A percentile compares a stretch with the other conserved stretches of the same genome.
Conservation (phyloP, 352 stramenopile genomes). For the Phytophthora pistaciae region DNA sequence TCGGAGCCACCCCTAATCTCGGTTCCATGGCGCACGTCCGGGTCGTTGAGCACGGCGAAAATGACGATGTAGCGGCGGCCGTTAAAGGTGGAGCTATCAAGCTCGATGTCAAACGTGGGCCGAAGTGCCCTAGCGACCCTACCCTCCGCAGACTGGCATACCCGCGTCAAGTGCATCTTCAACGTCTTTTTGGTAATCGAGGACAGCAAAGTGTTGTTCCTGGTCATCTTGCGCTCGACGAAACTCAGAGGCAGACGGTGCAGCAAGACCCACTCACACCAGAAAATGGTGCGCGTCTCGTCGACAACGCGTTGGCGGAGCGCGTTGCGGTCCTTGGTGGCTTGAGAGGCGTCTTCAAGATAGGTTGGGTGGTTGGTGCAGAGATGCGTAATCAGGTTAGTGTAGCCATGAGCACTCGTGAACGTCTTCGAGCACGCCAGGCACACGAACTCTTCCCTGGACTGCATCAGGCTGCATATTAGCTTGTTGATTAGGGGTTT, state of each 20-base stretch:
- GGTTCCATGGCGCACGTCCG: not conserved
- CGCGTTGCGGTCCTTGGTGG: conserved; percentile 7
- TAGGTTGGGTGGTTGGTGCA: conserved; percentile 6
- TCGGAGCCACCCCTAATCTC: conserved; percentile 5
- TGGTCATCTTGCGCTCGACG: conserved; percentile 6
- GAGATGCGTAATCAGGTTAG: conserved; percentile 13
- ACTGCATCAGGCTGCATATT: not conserved
- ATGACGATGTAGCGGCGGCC: conserved; percentile 25
- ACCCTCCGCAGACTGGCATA: not conserved
- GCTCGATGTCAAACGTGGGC: conserved; percentile 23
- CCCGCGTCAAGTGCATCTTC: conserved; percentile 8
- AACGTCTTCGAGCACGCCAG: conserved; percentile 9
- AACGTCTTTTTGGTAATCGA: conserved; percentile 8
- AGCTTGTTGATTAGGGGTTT: conserved; percentile 7
- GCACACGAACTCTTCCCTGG: conserved; percentile 10
- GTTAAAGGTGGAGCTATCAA: conserved; percentile 13
- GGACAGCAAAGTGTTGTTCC: not conserved
- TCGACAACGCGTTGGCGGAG: conserved; percentile 6
- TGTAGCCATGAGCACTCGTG: conserved; percentile 12
- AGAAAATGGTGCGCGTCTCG: conserved; percentile 6
- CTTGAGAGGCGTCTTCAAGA: conserved; percentile 7
- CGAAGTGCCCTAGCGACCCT: conserved; percentile 9
- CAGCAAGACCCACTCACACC: conserved; percentile 2
- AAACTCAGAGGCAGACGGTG: conserved; percentile 5
- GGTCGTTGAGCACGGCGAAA: conserved; percentile 26